phyloP scores from a whole-genome alignment of 2,329 filamentous ascomycete genomes.

The Alternaria ethzedia region DNA sequence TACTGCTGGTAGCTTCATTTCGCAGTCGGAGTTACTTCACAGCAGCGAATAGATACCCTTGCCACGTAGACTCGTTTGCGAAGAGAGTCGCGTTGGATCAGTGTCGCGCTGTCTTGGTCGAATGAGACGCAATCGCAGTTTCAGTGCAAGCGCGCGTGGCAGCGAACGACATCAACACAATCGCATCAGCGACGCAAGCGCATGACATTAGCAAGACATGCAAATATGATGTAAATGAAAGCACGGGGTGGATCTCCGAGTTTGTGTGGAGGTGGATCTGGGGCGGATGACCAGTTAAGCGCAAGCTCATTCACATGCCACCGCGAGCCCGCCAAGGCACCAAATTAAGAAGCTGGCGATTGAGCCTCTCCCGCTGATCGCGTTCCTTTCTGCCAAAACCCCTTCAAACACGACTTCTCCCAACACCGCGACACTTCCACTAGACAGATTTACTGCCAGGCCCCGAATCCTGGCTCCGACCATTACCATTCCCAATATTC shows the following conservation, averaged over 20 bases:
- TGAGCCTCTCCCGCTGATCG: conserved; percentile 26
- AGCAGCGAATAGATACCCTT: background rate
- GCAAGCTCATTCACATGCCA: conserved; percentile 34
- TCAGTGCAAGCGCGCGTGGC: background rate
- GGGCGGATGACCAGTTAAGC: conserved; percentile 20
- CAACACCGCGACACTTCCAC: conserved; percentile 18
- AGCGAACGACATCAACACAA: background rate
- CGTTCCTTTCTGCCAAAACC: conserved; percentile 21
- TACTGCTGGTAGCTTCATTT: conserved; percentile 2
- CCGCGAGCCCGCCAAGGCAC: conserved; percentile 24
- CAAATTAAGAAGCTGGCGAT: conserved; percentile 29
- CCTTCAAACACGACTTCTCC: conserved; percentile 24
- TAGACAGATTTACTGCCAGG: conserved; percentile 31
- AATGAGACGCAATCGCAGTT: background rate
- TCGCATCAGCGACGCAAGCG: background rate
- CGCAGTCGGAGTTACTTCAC: conserved; percentile 7
- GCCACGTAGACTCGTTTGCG: background rate
- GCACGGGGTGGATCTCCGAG: conserved; percentile 10
- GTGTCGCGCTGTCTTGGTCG: background rate
- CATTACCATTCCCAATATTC: conserved; percentile 25
- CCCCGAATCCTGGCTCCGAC: conserved; percentile 37
- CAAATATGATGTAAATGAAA: conserved; percentile 2
- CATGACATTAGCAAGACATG: background rate
- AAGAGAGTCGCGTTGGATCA: background rate
- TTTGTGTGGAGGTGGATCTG: conserved; percentile 17